phyloP scores from a whole-genome alignment of 2,329 filamentous ascomycete genomes.

The Corynespora cassiicola region DNA sequence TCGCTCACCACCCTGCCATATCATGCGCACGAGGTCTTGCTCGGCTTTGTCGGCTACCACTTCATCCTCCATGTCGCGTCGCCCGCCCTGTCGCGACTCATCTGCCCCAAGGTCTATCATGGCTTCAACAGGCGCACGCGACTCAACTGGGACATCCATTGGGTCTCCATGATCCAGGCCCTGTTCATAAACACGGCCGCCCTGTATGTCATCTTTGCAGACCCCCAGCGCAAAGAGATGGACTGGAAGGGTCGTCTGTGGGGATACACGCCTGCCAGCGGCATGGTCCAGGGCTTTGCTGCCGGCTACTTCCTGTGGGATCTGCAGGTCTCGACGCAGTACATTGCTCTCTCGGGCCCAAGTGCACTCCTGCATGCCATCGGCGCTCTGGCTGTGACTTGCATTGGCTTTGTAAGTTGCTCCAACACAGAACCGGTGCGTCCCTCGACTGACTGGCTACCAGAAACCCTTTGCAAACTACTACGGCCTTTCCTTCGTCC shows the following conservation, averaged over 20 bases:
- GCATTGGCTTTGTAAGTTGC: constrained; percentile 75
- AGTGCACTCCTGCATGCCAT: constrained; percentile 78
- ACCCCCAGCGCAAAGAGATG: constrained; percentile 72
- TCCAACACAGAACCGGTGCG: background rate
- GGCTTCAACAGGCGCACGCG: constrained; percentile 67
- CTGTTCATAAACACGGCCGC: constrained; percentile 73
- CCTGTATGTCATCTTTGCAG: constrained; percentile 71
- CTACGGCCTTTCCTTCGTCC: constrained; percentile 79
- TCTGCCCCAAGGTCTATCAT: constrained; percentile 70
- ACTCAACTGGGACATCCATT: constrained; percentile 86
- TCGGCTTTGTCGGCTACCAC: constrained; percentile 72
- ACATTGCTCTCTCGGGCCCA: constrained; percentile 74
- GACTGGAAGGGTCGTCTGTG: constrained; percentile 74
- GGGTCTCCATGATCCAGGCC: constrained; percentile 80
- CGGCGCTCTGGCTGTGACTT: constrained; percentile 75
- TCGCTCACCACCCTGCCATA: constrained; percentile 72
- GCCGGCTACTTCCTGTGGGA: constrained; percentile 87
- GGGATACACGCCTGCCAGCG: constrained; percentile 77
- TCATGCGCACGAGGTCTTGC: constrained; percentile 78
- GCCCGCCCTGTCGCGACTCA: constrained; percentile 66
- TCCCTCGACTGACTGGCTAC: constrained; percentile 15
- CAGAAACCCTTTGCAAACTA: constrained; percentile 85
- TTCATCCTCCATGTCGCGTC: constrained; percentile 72
- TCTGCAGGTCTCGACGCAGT: constrained; percentile 69
- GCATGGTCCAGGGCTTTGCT: constrained; percentile 77